Evolutionary conservation across 1,139 yeast genomes (phyloP), one percentile per base, ranked within the genome.

Genomic region (Diutina rugosa): DNA sequence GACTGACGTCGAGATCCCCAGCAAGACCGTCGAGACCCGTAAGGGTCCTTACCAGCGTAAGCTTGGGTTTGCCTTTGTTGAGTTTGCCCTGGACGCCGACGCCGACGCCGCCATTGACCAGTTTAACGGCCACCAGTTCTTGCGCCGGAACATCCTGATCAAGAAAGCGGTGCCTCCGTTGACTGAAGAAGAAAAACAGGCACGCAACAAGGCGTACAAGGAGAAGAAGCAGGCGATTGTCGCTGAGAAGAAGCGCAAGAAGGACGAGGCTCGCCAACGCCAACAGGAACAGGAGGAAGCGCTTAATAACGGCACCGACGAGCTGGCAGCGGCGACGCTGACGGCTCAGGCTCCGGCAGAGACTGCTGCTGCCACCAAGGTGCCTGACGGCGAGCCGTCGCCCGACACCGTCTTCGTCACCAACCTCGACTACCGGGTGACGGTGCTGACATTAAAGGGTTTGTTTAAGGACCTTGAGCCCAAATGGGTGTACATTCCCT

Each of bases 41-140:
- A 49, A 49, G 18, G 28, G n/a, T 3, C 51, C 51, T 12, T 29
- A 14, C 10, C 32, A 38, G n/a, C 53, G 53, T n/a, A 38, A 30
- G 10, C 44, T 95, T 98, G 99, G 99, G 46, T 93, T 91, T 67
- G 99, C 99, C 0, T 93, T 93, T 70, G 97, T 82, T 35, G 99
- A 93, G 70, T 93, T 90, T 69, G 82, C 75, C 63, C 80, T 91
- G 5, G 81, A 81, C 61, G 89, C 84, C 55, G 84, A 87, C 64
- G 99, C 99, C 0, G 76, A 80, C 55, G 77, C 79, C 18, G 98
- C 97, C 5, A 81, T 90, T 56, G 69, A 78, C 35, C 78, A 86
- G 0, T 73, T 90, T 76, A 89, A 93, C 68, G 96, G 91, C 1
- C 78, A 8, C 10, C 29, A 6, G 29, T 32, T 49, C 10, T 8